Conservation (phyloP, 2,329 filamentous ascomycete genomes). For the Aspergillus pseudoviridinutans region DNA sequence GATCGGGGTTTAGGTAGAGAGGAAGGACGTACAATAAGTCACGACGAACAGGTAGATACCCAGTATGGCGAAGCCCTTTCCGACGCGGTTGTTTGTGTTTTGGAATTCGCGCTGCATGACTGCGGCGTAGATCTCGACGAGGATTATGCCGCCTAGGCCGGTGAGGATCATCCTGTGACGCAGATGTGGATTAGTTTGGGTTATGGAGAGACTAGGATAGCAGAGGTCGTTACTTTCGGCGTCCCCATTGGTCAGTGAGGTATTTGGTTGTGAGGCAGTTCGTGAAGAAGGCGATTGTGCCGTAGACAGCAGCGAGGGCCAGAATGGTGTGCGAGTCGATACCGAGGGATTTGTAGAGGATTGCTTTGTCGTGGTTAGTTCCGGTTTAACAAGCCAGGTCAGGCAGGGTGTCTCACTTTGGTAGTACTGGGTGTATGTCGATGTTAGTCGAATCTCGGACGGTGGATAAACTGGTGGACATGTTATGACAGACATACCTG, state of each 20-base stretch:
- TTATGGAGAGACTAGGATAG: not conserved
- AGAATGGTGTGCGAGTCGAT: constrained; percentile 50
- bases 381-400: not conserved
- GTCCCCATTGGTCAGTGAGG: constrained; percentile 56
- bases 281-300: constrained; percentile 49
- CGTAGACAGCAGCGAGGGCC: constrained; percentile 53
- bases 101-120: constrained; percentile 58
- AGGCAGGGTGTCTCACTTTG: constrained; percentile 24
- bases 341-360: constrained; percentile 53
- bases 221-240: constrained; percentile 43
- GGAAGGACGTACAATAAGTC: constrained; percentile 45
- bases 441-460: not conserved
- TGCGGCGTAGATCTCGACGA: constrained; percentile 57
- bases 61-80: constrained; percentile 57
- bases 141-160: constrained; percentile 49
- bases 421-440: constrained; percentile 22
- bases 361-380: constrained; percentile 43
- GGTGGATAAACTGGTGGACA: too few species aligned
- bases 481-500: constrained; percentile 30
- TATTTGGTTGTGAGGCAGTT: constrained; percentile 52
- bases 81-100: constrained; percentile 51
- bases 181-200: not conserved
- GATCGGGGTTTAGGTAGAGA: not conserved
- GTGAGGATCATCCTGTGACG: constrained; percentile 51
- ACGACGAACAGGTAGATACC: constrained; percentile 59